Conservation (phyloP, 1,284 basidiomycete species). For the Volvariella volvacea region DNA sequence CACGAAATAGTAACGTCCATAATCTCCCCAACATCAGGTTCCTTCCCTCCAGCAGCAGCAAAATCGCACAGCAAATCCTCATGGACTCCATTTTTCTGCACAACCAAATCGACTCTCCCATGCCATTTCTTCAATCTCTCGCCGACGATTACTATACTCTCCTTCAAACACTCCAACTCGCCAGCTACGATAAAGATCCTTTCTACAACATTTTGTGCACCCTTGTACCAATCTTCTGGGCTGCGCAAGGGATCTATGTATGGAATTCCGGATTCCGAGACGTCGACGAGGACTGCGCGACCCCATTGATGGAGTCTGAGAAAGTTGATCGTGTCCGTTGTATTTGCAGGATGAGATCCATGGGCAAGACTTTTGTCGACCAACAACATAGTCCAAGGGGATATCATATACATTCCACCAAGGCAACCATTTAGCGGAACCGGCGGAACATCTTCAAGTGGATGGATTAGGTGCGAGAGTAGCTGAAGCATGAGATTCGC, state of each 20-base stretch:
- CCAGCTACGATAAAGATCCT: slow-evolving; percentile 30
- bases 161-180: slow-evolving; percentile 25
- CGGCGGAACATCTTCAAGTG: slow-evolving; percentile 10
- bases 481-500: slow-evolving; percentile 38
- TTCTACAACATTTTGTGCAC: slow-evolving; percentile 20
- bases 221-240: slow-evolving; percentile 26
- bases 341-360: neutral
- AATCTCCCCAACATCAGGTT: neutral
- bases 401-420: slow-evolving; percentile 28
- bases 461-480: slow-evolving; percentile 26
- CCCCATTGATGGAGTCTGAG: slow-evolving; percentile 8
- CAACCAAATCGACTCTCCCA: slow-evolving; percentile 11
- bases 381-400: slow-evolving; percentile 29
- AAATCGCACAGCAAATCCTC: slow-evolving; percentile 21
- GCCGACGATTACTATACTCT: slow-evolving; percentile 25
- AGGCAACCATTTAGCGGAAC: slow-evolving; percentile 18
- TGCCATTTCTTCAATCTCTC: slow-evolving; percentile 17
- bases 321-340: neutral
- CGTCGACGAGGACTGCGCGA: slow-evolving; percentile 13
- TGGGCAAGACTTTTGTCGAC: slow-evolving; percentile 8
- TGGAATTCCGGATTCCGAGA: slow-evolving; percentile 15
- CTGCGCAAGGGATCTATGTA: slow-evolving; percentile 25
- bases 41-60: neutral
- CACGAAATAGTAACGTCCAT: neutral
- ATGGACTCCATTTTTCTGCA: slow-evolving; percentile 22